A percentile compares a stretch with the other conserved stretches of the same genome.
Conservation (phyloP, 2,329 filamentous ascomycete species). For the Lecanicillium sp. region DNA sequence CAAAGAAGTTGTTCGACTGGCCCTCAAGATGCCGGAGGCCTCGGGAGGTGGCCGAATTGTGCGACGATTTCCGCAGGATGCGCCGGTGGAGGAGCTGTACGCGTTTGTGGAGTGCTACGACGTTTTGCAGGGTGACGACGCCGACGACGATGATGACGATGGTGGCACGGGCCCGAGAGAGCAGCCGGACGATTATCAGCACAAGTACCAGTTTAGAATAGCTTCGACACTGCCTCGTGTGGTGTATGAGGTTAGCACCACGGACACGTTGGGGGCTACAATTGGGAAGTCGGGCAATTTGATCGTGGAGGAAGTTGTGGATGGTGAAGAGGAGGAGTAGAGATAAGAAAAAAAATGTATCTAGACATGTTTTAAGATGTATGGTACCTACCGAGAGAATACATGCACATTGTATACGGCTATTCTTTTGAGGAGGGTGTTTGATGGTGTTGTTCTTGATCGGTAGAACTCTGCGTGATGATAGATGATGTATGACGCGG, state of each 20-base stretch:
- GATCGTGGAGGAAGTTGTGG: constrained; percentile 62
- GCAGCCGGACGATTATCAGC: constrained; percentile 62
- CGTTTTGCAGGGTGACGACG: constrained; percentile 38
- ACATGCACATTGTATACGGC: too few relatives aligned
- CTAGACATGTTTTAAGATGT: too few relatives aligned
- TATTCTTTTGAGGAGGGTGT: too few relatives aligned
- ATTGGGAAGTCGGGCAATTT: constrained; percentile 81
- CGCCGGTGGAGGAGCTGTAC: constrained; percentile 80
- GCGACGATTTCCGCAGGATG: constrained; percentile 61
- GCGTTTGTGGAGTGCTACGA: constrained; percentile 93
- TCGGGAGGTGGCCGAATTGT: constrained; percentile 65
- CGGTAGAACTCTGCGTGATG: too few relatives aligned
- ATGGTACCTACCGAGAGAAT: too few relatives aligned
- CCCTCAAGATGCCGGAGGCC: constrained; percentile 52
- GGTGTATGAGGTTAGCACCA: constrained; percentile 63
- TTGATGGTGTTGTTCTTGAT: too few relatives aligned
- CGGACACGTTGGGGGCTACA: constrained; percentile 58
- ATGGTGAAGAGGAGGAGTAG: constrained; percentile 27
- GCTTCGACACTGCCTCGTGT: constrained; percentile 78
- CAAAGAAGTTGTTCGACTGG: constrained; percentile 65
- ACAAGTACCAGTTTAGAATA: constrained; percentile 77
- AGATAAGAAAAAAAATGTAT: constrained; percentile 10
- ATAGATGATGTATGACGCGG: too few relatives aligned
- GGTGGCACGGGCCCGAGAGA: constrained; percentile 25
- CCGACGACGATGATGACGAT: constrained; percentile 15